Evolutionary conservation across 345 rosid genomes (phyloP), one percentile per base, ranked within the genome.

Genomic region (Laguncularia racemosa): DNA sequence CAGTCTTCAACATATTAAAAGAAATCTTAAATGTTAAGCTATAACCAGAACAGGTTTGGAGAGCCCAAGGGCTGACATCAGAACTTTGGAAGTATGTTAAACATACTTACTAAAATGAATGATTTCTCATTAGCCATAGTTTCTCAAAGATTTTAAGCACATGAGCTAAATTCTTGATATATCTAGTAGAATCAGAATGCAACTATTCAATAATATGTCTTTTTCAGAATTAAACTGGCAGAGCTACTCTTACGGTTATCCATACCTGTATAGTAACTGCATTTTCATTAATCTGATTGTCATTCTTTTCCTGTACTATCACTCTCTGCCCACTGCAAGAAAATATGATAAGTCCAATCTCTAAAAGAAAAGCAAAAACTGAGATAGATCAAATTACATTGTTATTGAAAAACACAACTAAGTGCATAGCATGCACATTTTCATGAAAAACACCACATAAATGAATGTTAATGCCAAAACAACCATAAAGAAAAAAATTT

Each of bases 181-280:
- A 33, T 33, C 40, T 33, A 33, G 2, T 33, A 33, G 40, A 33
- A 33, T 33, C 40, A 33, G 1, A 33, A 33, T 33, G 40, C 40
- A 33, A 33, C 40, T 33, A 33, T 33, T 33, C 40, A 33, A 33
- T 1, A 33, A 9, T 9, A 9, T 33, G 9, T 33, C 9, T 33
- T 33, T 33, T 33, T 33, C 40, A 1, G 40, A 33, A 33, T 3
- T 33, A 33, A 33, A 33, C 40, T 33, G 40, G 7, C 9, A 33
- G 9, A 33, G 28, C 28, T 26, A 6, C 28, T 26, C 3, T 26
- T 26, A 26, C 6, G 28, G 3, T 26, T 26, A 18, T 10, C 21
- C 33, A 13, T 82, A 91, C 98, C 92, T 88, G 95, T 50, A 91
- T 73, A 16, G 89, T 86, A 48, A 89, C 93, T 56, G 72, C 82